A percentile compares a stretch with the other conserved stretches of the same genome.
These are phyloP conservation scores for Neurospora hispaniola DNA, from an alignment of 495 filamentous ascomycete species.

Conservation along the genomic window DNA sequence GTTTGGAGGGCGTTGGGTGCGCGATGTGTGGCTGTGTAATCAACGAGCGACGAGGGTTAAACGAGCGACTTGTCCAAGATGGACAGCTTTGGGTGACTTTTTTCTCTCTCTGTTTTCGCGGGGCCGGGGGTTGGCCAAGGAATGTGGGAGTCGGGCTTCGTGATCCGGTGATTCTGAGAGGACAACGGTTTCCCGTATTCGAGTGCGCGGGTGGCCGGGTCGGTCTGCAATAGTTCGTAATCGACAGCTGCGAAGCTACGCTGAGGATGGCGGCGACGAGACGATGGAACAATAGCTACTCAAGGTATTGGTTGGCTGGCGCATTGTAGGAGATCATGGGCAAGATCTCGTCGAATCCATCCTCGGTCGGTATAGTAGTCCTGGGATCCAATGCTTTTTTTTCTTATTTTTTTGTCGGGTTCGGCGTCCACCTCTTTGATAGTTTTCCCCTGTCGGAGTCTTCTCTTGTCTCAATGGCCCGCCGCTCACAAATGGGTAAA, in stretches of 20 bases:
- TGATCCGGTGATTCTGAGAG: not conserved
- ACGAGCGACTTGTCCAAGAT: not conserved
- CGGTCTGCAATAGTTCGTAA: not conserved
- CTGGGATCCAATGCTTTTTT: not conserved
- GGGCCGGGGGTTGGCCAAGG: not conserved
- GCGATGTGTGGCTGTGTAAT: conserved; percentile 1
- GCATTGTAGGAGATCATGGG: not conserved
- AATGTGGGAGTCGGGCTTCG: not conserved
- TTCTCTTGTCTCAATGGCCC: not conserved
- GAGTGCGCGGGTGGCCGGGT: not conserved
- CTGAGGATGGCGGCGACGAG: not conserved
- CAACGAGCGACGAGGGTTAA: not conserved
- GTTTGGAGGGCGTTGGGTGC: not conserved
- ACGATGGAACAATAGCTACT: not conserved
- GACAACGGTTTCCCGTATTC: not conserved
- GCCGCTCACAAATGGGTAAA: not conserved
- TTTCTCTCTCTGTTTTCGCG: not conserved
- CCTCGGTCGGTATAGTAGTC: not conserved
- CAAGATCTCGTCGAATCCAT: not conserved
- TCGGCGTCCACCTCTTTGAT: not conserved
- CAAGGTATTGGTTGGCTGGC: not conserved
- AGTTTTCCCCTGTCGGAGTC: not conserved
- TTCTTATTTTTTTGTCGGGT: not conserved
- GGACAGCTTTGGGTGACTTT: not conserved
- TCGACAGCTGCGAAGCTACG: not conserved